phyloP scores from a whole-genome alignment of 192 early-diverging fungal species.

The Bifiguratus adelaidae region DNA sequence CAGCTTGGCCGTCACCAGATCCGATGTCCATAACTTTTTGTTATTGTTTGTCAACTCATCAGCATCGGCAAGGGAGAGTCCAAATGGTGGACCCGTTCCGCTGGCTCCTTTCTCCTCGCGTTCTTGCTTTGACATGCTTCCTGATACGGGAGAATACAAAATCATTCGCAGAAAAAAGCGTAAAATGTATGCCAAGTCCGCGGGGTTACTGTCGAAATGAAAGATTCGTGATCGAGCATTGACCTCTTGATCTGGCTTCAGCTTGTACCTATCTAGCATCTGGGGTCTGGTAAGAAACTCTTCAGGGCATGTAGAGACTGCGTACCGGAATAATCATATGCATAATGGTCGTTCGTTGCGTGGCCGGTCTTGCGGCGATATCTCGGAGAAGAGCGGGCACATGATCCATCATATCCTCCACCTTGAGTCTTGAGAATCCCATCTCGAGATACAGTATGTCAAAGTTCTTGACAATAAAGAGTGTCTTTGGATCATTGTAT shows the following conservation, averaged over 20 bases:
- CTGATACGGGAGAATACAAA: conserved; percentile 33
- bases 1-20: conserved; percentile 17
- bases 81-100: conserved; percentile 27
- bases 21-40: conserved; percentile 52
- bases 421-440: conserved; percentile 41
- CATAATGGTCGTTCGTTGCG: conserved; percentile 50
- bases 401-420: conserved; percentile 26
- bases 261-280: conserved; percentile 28
- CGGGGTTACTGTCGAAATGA: conserved; percentile 36
- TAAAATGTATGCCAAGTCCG: conserved; percentile 43
- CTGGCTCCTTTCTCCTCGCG: background rate
- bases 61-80: conserved; percentile 40
- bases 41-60: conserved; percentile 57
- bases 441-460: conserved; percentile 80
- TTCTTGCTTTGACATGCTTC: conserved; percentile 3
- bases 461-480: conserved; percentile 61
- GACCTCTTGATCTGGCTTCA: conserved; percentile 21
- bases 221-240: conserved; percentile 35
- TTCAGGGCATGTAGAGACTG: conserved; percentile 11
- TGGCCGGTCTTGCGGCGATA: conserved; percentile 37
- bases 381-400: conserved; percentile 53
- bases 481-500: conserved; percentile 26
- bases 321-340: conserved; percentile 60
- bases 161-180: conserved; percentile 50
- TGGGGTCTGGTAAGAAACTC: conserved; percentile 6